Evolutionary conservation across 176 grass and related monocot genomes (phyloP).

Genomic region (Echinochloa phyllopogon): DNA sequence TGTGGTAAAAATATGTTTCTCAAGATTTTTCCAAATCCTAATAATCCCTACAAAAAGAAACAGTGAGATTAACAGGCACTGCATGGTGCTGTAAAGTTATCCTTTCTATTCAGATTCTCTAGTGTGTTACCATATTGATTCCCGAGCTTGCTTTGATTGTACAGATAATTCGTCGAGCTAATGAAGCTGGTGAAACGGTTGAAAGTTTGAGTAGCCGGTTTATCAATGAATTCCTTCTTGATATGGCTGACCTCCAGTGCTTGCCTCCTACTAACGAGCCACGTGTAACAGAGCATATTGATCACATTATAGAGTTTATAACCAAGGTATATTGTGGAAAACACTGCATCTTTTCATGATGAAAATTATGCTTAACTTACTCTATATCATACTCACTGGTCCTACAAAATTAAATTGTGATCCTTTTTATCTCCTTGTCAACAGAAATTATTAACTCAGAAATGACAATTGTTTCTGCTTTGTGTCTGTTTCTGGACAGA

Average conservation of each 20-base stretch:
- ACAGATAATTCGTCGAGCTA: conserved; percentile 89
- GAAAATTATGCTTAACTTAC: not conserved
- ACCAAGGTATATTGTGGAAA: conserved; percentile 68
- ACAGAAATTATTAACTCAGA: too few relatives aligned
- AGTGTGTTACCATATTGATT: conserved; percentile 27
- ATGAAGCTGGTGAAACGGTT: conserved; percentile 75
- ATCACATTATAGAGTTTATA: conserved; percentile 85
- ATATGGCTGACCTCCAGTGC: conserved; percentile 78
- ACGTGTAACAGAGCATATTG: conserved; percentile 86
- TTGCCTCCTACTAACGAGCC: conserved; percentile 75
- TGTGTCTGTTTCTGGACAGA: conserved; percentile 49
- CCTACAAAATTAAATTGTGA: too few relatives aligned
- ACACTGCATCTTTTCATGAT: too few relatives aligned
- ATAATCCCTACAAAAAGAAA: too few relatives aligned
- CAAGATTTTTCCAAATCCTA: too few relatives aligned
- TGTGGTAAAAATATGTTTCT: too few relatives aligned
- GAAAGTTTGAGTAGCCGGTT: conserved; percentile 66
- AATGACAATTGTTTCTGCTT: not conserved
- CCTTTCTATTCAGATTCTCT: not conserved
- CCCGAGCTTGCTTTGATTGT: conserved; percentile 31
- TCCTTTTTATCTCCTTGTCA: too few relatives aligned
- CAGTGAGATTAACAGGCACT: conserved; percentile 1
- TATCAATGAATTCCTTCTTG: conserved; percentile 77
- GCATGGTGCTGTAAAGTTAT: not conserved
- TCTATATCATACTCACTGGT: too few relatives aligned